phyloP scores from a whole-genome alignment of 2,329 filamentous ascomycete species.

The Penicillium sp. region DNA sequence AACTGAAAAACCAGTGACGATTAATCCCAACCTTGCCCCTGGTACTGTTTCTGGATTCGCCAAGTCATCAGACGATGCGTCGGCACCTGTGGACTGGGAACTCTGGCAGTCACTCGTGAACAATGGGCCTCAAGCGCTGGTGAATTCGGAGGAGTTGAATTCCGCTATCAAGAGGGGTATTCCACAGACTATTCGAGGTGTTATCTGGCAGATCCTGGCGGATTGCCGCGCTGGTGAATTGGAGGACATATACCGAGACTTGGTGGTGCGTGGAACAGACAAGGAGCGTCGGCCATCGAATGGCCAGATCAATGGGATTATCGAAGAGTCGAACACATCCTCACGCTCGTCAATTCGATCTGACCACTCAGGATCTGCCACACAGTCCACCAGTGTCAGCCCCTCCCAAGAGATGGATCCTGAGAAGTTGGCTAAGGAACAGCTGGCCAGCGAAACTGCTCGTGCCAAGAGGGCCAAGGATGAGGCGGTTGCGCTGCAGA shows the following conservation, averaged over 20 bases:
- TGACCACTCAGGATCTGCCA: slow-evolving; percentile 65
- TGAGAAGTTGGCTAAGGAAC: slow-evolving; percentile 66
- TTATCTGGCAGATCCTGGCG: slow-evolving; percentile 96
- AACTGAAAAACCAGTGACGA: slow-evolving; percentile 58
- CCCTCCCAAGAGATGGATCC: slow-evolving; percentile 62
- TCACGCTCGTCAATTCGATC: slow-evolving; percentile 86
- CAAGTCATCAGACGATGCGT: slow-evolving; percentile 64
- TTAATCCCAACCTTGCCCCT: slow-evolving; percentile 73
- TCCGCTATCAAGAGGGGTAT: slow-evolving; percentile 90
- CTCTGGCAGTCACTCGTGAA: slow-evolving; percentile 96
- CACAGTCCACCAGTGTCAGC: slow-evolving; percentile 57
- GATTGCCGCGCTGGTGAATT: slow-evolving; percentile 93
- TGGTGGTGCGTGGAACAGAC: slow-evolving; percentile 76
- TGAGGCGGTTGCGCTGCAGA: slow-evolving; percentile 70
- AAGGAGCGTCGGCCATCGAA: slow-evolving; percentile 58
- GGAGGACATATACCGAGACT: slow-evolving; percentile 80
- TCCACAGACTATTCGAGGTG: slow-evolving; percentile 91
- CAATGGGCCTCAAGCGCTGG: slow-evolving; percentile 86
- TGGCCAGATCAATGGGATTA: slow-evolving; percentile 56
- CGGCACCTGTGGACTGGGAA: slow-evolving; percentile 90
- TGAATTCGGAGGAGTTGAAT: slow-evolving; percentile 86
- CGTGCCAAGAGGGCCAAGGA: slow-evolving; percentile 78
- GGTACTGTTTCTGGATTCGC: slow-evolving; percentile 83
- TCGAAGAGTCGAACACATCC: slow-evolving; percentile 69
- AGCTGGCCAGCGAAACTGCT: slow-evolving; percentile 64